Percentiles rank a stretch among this genome's conserved stretches.
Evolutionary conservation across 495 filamentous ascomycete species (phyloP).

Genomic region (Aspergillus coremiiformis): DNA sequence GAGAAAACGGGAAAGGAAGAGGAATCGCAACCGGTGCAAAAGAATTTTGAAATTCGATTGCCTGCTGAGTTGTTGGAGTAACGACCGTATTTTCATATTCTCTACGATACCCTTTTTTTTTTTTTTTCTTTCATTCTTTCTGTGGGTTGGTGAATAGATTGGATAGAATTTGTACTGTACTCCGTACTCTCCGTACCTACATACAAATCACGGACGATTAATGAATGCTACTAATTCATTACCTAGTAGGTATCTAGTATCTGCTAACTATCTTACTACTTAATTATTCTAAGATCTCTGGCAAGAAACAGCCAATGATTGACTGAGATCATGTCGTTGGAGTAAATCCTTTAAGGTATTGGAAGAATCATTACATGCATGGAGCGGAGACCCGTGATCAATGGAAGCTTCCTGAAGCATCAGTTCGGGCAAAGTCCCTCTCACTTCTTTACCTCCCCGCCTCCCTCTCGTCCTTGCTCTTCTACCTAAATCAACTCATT

Average conservation of each 20-base stretch:
- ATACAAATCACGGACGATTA: too few relatives aligned
- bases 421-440: too few relatives aligned
- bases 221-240: too few relatives aligned
- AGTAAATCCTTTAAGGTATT: too few relatives aligned
- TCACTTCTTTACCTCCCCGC: constrained; percentile 6
- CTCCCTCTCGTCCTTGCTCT: not conserved
- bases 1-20: constrained; percentile 24
- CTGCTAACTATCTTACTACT: too few relatives aligned
- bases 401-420: constrained; percentile 45
- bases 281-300: not conserved
- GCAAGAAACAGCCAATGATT: not conserved
- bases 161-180: too few relatives aligned
- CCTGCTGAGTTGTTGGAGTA: constrained; percentile 36
- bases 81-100: not conserved
- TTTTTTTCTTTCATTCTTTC: not conserved
- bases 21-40: constrained; percentile 8
- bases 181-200: too few relatives aligned
- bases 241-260: too few relatives aligned
- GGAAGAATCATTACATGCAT: too few relatives aligned
- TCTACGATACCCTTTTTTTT: not conserved
- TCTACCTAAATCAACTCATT: constrained; percentile 2
- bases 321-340: not conserved
- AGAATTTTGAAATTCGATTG: constrained; percentile 31
- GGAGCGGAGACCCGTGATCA: constrained; percentile 9
- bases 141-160: too few relatives aligned